Evolutionary conservation across 768 basidiomycete species (phyloP), one percentile per base, ranked within the genome.

Genomic region (Boletus sensibilis): DNA sequence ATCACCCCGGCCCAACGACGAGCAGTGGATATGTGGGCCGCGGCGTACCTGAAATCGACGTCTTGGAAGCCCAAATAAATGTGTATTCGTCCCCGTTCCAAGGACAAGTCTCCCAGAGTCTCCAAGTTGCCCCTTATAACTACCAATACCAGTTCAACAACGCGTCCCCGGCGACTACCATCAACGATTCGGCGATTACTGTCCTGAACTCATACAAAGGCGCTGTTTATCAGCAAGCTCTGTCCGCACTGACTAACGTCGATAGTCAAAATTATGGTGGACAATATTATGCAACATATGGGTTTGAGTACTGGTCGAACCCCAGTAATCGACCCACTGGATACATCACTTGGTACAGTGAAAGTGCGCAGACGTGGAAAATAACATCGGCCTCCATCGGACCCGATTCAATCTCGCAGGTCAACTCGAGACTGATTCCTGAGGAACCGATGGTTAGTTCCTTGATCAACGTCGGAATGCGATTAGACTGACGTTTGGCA

Each of bases 371-470:
- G 64, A 80, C 88, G 0, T 98, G 95, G 94, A 86, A 78, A 31
- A 72, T 90, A 44, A 84, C 81, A 11, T 73, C 90, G 1, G 77
- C 73, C 4, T 76, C 90, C 3, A 72, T 94, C n/a, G 88, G 84
- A 5, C 73, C 93, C 2, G 86, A 94, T 72, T 23, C 80, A 0
- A 66, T 62, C 5, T 75, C 82, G 0, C 58, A 85, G 52, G 78
- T 98, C 47, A 77, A 81, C 35, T 76, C 80, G 63, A 79, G 95
- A 34, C 65, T 94, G 16, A 85, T 84, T 53, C 78, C 93, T 5
- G 92, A 95, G 66, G 97, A 99, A 70, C 96, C 97, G 2, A 88
- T 98, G 94, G 92, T 93, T 62, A 59, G 84, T 75, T 50, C 51
- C 58, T 55, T 48, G 56, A 56, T 37, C 13, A 25, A 44, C 12